Conservation (phyloP, 495 filamentous ascomycete species). For the Penicillium nucicola region DNA sequence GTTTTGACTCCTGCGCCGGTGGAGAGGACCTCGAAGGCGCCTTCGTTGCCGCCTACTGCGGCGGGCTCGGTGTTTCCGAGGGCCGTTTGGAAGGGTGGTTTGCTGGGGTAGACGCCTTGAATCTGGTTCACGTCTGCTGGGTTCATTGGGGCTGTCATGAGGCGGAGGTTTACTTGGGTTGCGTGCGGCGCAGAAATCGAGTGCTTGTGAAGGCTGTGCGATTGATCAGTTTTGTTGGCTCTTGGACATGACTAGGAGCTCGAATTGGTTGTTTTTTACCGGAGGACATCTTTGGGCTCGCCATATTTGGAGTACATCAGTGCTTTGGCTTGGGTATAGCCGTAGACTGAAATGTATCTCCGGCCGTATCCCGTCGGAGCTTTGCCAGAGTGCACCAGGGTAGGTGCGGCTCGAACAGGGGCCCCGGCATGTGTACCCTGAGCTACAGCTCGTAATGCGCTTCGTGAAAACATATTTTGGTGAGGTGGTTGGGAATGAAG, state of each 20-base stretch:
- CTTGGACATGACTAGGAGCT: not conserved
- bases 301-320: constrained; percentile 83
- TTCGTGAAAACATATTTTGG: constrained; percentile 34
- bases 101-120: constrained; percentile 92
- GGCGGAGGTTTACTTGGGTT: constrained; percentile 61
- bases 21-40: constrained; percentile 77
- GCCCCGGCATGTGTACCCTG: constrained; percentile 10
- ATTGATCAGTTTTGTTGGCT: not conserved
- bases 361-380: constrained; percentile 17
- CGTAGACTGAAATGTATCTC: constrained; percentile 69
- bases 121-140: constrained; percentile 96
- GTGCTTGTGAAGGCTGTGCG: constrained; percentile 67
- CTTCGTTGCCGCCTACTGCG: constrained; percentile 86
- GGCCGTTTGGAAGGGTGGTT: constrained; percentile 66
- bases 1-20: constrained; percentile 55
- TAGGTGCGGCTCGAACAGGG: constrained; percentile 8
- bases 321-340: constrained; percentile 94
- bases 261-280: constrained; percentile 38
- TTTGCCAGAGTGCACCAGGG: constrained; percentile 28
- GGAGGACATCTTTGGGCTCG: constrained; percentile 77
- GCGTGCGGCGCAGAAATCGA: constrained; percentile 70
- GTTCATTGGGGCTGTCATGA: constrained; percentile 90
- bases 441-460: constrained; percentile 20
- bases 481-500: not conserved
- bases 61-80: constrained; percentile 73